A percentile compares a stretch with the other conserved stretches of the same genome.
phyloP scores from a whole-genome alignment of 2,329 filamentous ascomycete genomes.

The Fusarium sp. region DNA sequence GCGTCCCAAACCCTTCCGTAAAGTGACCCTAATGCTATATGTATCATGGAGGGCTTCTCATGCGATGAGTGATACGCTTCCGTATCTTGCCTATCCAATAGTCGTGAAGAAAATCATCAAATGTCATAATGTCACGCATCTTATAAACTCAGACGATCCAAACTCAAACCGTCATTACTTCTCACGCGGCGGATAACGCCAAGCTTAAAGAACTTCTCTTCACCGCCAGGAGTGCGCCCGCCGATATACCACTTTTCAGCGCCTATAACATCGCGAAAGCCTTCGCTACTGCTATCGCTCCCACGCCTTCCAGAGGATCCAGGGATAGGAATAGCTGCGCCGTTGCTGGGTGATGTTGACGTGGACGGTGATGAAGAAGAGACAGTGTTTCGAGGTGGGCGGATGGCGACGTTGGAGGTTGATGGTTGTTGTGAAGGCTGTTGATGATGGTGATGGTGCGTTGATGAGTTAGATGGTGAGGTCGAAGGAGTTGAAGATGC shows the following conservation, averaged over 20 bases:
- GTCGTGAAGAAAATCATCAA: conserved; percentile 2
- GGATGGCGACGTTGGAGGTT: conserved; percentile 49
- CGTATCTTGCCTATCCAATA: not conserved
- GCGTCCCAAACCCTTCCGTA: conserved; percentile 7
- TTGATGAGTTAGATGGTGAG: conserved; percentile 40
- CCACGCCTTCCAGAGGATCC: conserved; percentile 67
- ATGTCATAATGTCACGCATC: not conserved
- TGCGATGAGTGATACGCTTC: conserved; percentile 19
- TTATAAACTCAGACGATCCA: conserved; percentile 82
- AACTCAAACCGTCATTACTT: conserved; percentile 79
- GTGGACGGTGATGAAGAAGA: conserved; percentile 34
- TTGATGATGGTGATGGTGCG: conserved; percentile 41
- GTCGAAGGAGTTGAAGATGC: conserved; percentile 43
- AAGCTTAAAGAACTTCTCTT: conserved; percentile 85
- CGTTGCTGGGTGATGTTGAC: conserved; percentile 32
- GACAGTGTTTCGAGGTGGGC: conserved; percentile 46
- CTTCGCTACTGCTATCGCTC: conserved; percentile 81
- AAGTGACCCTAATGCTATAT: conserved; percentile 25
- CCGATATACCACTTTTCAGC: conserved; percentile 87
- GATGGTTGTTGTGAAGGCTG: conserved; percentile 45
- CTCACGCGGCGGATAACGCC: conserved; percentile 79
- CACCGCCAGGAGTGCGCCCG: conserved; percentile 79
- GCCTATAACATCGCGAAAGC: conserved; percentile 78
- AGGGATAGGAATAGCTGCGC: conserved; percentile 57
- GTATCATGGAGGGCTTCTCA: conserved; percentile 23